Conservation (phyloP, 805 yeast species). For the Cyberlindnera maclurae region DNA sequence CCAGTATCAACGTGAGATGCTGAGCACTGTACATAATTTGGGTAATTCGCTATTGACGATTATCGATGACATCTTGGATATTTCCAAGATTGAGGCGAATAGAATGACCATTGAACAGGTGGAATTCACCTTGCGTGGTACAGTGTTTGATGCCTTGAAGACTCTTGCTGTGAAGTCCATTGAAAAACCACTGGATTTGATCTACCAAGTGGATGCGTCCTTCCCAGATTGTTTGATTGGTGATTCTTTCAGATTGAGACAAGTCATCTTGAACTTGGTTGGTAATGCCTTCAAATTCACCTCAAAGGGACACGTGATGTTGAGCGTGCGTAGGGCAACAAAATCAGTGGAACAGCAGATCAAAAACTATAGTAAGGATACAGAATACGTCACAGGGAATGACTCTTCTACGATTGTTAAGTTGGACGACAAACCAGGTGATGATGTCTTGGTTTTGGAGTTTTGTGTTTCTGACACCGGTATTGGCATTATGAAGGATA, state of each 20-base stretch:
- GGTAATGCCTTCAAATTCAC: constrained; percentile 91
- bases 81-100: constrained; percentile 88
- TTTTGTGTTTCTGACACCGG: constrained; percentile 89
- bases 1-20: constrained; percentile 88
- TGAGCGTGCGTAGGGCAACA: constrained; percentile 55
- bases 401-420: constrained; percentile 28
- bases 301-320: constrained; percentile 71
- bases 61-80: constrained; percentile 86
- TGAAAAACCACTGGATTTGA: constrained; percentile 73
- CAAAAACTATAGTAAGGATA: constrained; percentile 21
- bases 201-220: constrained; percentile 76
- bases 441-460: constrained; percentile 45
- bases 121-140: constrained; percentile 78
- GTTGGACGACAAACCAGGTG: constrained; percentile 29
- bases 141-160: constrained; percentile 85
- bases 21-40: constrained; percentile 79
- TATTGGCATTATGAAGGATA: constrained; percentile 82
- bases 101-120: constrained; percentile 90
- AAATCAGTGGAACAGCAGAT: constrained; percentile 20
- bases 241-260: constrained; percentile 82
- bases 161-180: constrained; percentile 87
- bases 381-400: constrained; percentile 22
- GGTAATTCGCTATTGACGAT: constrained; percentile 82
- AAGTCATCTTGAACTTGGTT: constrained; percentile 76
- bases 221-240: constrained; percentile 86